Evolutionary conservation across 441 rosid genomes (phyloP).

Genomic region (Isatis lusitanica): DNA sequence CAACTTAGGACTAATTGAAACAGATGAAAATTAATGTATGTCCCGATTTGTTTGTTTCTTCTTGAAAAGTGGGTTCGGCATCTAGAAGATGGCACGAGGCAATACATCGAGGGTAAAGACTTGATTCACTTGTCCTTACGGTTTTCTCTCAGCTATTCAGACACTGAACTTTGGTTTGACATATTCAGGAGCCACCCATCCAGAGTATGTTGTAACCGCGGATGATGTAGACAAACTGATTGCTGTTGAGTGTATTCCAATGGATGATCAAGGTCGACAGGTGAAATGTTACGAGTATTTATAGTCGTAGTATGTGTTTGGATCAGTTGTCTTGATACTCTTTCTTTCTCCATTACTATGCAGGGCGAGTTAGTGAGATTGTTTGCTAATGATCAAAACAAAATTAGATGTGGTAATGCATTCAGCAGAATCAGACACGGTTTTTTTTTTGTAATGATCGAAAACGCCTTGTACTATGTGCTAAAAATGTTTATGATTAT

Average conservation of each 20-base stretch:
- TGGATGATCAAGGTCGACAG: slow-evolving; percentile 98
- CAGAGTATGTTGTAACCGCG: slow-evolving; percentile 95
- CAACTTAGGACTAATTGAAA: not conserved
- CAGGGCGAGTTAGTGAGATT: slow-evolving; percentile 87
- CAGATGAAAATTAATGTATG: not conserved
- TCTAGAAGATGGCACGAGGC: slow-evolving; percentile 95
- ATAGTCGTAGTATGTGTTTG: not conserved
- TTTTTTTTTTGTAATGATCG: not conserved
- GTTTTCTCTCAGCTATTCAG: not conserved
- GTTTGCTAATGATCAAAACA: slow-evolving; percentile 83
- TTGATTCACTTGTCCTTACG: slow-evolving; percentile 7
- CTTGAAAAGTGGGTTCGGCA: slow-evolving; percentile 87
- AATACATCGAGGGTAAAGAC: slow-evolving; percentile 86
- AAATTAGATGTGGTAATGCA: slow-evolving; percentile 84
- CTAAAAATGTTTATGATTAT: slow-evolving; percentile 19
- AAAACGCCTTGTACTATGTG: not conserved
- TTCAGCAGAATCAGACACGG: not conserved
- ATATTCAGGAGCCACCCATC: slow-evolving; percentile 88
- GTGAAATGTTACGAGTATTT: slow-evolving; percentile 34
- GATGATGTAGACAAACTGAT: slow-evolving; percentile 96
- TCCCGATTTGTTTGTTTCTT: slow-evolving; percentile 12
- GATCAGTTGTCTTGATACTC: slow-evolving; percentile 3
- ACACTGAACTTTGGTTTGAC: slow-evolving; percentile 15
- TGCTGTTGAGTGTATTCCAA: slow-evolving; percentile 98
- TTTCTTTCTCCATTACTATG: not conserved